Evolutionary conservation across 495 filamentous ascomycete species (phyloP), one percentile per base, ranked within the genome.

Genomic region (Parathielavia hyrcaniae): DNA sequence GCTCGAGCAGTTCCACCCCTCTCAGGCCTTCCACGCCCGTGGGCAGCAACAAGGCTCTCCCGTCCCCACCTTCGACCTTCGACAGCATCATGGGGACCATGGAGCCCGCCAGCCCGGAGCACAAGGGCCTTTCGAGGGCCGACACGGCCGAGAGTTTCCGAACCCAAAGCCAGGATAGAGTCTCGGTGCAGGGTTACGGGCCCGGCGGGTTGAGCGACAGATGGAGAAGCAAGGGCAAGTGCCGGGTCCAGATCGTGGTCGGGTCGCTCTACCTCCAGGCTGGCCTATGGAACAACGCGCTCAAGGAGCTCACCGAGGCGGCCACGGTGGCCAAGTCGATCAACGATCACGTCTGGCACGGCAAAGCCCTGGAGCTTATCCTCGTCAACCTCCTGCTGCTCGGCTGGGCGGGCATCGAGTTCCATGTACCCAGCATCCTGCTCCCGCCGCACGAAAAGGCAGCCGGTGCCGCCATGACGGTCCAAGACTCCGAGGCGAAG

Each of bases 331-430:
- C 90, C 16, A 88, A 87, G 68, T 83, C 82, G 36, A 83, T 85
- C 62, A 91, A 88, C 68, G 93, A 97, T 70, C 88, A 96, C 75
- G 69, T 96, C 9, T 99, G 93, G 93, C 89, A 97, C 77, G 93
- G 87, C 13, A 99, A 97, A 73, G 91, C 88, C 4, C 79, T 97
- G 34, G 93, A 97, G 65, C 85, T 89, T 11, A 87, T 93, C 61
- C 73, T 91, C 14, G 80, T 96, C 47, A 86, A 84, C 67, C 78
- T 97, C 58, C 63, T 97, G 32, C 83, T 97, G 74, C 82, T 95
- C 49, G 87, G 85, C 52, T 95, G 90, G 87, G 80, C 85, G 47
- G 87, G 86, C 14, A 78, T 91, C 67, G 88, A 95, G 68, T 98
- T 97, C 70, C 83, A 88, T 71, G 86, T 96, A 12, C 81, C 81